Evolutionary conservation across 140 eudicot species (phyloP).

Genomic region (Eryngium alpinum): DNA sequence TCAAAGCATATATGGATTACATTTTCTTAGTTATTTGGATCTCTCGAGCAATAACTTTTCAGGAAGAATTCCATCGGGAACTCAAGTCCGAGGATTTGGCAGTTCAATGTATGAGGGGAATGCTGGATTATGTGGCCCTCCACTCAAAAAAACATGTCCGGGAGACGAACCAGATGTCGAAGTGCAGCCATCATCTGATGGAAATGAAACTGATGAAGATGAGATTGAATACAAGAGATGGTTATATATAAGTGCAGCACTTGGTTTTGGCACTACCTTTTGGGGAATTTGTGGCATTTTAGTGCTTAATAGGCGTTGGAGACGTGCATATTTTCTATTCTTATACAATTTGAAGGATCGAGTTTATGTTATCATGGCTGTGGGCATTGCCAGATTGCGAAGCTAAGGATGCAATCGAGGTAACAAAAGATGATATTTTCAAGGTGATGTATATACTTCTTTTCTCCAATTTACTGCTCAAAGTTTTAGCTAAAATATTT

Average conservation of each 20-base stretch:
- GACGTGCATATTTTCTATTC: neutral
- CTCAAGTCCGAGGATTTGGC: constrained; percentile 15
- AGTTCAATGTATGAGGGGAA: constrained; percentile 14
- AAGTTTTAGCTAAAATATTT: too few species aligned
- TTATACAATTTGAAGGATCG: neutral
- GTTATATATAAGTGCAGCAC: constrained; percentile 6
- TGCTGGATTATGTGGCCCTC: constrained; percentile 18
- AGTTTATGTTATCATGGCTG: neutral
- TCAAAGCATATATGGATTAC: neutral
- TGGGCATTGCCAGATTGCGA: neutral
- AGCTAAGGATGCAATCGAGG: neutral
- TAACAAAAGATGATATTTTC: too few species aligned
- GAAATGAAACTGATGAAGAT: neutral
- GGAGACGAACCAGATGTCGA: neutral
- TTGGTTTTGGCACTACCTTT: constrained; percentile 2
- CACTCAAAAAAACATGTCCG: too few species aligned
- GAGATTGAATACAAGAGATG: neutral
- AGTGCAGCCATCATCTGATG: too few species aligned
- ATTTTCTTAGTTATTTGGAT: neutral
- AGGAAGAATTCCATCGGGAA: too few species aligned
- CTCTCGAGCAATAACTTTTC: too few species aligned
- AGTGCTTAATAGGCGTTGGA: neutral
- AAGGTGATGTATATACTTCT: neutral
- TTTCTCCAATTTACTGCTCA: neutral
- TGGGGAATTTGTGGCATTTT: constrained; percentile 3